Evolutionary conservation across 2,329 filamentous ascomycete genomes (phyloP), one percentile per base, ranked within the genome.

Genomic region (Bisporella sp.): DNA sequence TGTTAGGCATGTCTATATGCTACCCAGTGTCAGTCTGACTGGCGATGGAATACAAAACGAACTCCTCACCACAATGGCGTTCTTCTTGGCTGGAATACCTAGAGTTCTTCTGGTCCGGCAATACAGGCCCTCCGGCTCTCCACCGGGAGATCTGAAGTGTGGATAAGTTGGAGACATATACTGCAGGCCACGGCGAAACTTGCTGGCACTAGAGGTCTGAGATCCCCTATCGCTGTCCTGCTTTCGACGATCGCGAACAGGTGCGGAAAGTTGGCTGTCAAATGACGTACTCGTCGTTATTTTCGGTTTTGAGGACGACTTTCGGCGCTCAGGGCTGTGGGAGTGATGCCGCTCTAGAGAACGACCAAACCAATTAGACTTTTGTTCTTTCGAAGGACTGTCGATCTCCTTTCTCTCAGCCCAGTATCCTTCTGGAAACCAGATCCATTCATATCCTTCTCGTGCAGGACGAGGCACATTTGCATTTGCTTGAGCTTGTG

Each of bases 371-470:
- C 28, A 46, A 39, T 4, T 21, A 21, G 48, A 37, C 8, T 29
- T 42, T 42, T 49, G 31, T 7, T 50, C 57, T 33, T 41, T 45
- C 35, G 40, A 8, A 13, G 45, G 46, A 31, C 41, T 42, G 35
- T 54, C 54, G 6, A 41, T 45, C n/a, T 66, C 55, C 54, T 73
- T 68, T n/a, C 79, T 70, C 63, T 82, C 79, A n/a, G 79, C 79
- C 78, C 78, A 82, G 61, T 79, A 82, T 5, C 79, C 79, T 47
- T 73, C 75, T 1, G 79, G 78, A 60, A 78, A 81, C 79, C 78
- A 82, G 29, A 82, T 79, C 79, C 77, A 82, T 66, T 82, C 79
- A 59, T 66, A 71, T 40, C 78, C 78, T 42, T 74, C 70, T 45
- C 66, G 74, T 48, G 79, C 66, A n/a, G 75, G 71, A 2, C 79